A percentile compares a stretch with the other conserved stretches of the same genome.
phyloP scores from a whole-genome alignment of 2,329 filamentous ascomycete species.

The Apiospora arundinis region DNA sequence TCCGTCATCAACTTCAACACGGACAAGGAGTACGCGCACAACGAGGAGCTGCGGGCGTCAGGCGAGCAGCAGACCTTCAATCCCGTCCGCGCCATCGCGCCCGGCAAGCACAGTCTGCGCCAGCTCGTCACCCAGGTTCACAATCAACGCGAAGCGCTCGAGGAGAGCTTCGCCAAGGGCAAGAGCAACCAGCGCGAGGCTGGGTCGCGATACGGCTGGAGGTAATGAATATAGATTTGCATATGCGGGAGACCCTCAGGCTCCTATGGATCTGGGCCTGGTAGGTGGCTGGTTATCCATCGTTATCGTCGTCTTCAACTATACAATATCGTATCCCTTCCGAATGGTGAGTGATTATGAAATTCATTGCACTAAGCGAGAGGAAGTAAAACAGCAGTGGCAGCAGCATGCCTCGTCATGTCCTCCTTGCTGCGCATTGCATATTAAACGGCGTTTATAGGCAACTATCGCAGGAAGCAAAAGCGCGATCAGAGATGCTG shows the following conservation, averaged over 20 bases:
- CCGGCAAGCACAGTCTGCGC: conserved; percentile 87
- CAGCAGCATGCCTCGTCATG: neutral
- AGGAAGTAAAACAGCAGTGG: neutral
- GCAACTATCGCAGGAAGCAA: neutral
- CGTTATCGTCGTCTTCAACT: neutral
- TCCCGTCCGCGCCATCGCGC: conserved; percentile 80
- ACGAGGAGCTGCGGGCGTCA: conserved; percentile 75
- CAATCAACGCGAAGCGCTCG: conserved; percentile 83
- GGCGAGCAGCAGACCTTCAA: conserved; percentile 79
- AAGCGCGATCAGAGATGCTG: too few relatives aligned
- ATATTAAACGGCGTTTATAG: neutral
- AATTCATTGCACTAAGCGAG: neutral
- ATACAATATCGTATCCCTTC: neutral
- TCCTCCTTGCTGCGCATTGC: neutral
- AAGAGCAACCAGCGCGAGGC: conserved; percentile 82
- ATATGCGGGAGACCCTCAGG: neutral
- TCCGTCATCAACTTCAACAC: conserved; percentile 86
- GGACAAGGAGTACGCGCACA: conserved; percentile 83
- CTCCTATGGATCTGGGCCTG: neutral
- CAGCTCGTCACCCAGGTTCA: conserved; percentile 86
- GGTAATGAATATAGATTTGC: conserved; percentile 33
- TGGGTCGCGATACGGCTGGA: conserved; percentile 84
- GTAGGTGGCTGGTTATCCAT: neutral
- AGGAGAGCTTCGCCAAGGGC: conserved; percentile 88
- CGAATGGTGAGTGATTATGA: neutral